phyloP scores from a whole-genome alignment of 2,329 filamentous ascomycete genomes.

The Microdochium paspali region DNA sequence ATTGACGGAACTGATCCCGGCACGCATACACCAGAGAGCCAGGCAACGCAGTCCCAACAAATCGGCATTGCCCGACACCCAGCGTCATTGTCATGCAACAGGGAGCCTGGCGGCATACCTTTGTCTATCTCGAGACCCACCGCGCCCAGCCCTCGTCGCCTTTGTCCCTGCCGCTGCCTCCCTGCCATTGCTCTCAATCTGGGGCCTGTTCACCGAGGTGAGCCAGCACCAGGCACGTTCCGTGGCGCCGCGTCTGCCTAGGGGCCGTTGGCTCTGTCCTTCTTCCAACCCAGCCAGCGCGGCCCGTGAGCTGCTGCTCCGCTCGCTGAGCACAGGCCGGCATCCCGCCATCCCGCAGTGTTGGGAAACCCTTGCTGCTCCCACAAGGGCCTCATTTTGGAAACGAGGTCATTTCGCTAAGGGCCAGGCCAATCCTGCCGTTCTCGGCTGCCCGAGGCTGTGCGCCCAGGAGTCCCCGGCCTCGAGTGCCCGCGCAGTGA shows the following conservation, averaged over 20 bases:
- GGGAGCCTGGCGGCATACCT: neutral
- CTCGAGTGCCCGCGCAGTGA: neutral
- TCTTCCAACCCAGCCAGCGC: neutral
- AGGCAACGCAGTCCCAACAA: too few species aligned
- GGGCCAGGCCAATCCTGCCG: neutral
- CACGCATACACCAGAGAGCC: too few species aligned
- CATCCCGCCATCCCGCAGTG: neutral
- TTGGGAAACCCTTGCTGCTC: neutral
- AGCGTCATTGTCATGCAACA: neutral
- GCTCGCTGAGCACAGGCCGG: neutral
- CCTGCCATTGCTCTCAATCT: neutral
- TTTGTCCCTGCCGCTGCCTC: neutral
- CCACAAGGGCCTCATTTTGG: too few species aligned
- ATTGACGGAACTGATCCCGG: too few species aligned
- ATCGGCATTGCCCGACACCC: too few species aligned
- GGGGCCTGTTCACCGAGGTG: neutral
- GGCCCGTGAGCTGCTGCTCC: neutral
- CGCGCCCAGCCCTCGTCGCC: neutral
- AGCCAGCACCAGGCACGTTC: neutral
- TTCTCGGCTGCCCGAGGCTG: neutral
- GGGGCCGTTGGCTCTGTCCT: neutral
- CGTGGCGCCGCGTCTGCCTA: neutral
- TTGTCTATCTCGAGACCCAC: neutral
- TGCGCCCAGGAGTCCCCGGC: neutral
- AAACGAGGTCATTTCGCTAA: constrained; percentile 1